Evolutionary conservation across 768 basidiomycete genomes (phyloP), one percentile per base, ranked within the genome.

Genomic region (Rossbeevera mucosa): DNA sequence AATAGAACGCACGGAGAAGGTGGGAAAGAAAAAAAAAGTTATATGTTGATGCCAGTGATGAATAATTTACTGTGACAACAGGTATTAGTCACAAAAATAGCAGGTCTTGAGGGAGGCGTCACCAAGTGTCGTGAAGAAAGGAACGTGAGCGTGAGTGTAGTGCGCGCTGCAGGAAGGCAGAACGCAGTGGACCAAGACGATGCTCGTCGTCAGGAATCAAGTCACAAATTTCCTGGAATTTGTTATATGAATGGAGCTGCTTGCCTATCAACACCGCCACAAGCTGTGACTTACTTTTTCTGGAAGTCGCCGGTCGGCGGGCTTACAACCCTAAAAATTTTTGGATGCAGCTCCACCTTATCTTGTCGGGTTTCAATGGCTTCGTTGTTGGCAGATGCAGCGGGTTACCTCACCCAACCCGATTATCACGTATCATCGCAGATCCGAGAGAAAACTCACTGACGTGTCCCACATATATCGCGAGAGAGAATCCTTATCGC

Each of bases 201-300:
- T 51, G 59, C 21, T 55, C 48, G 60, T 50, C 55, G 61, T 58
- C 55, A 26, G 48, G 24, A 52, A 49, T 52, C 52, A 56, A 48
- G 48, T 45, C 20, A 47, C 24, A 64, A 63, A 59, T 62, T 59
- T 59, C 28, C 36, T 3, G 16, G 29, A 22, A 63, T 62, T 63
- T 64, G 62, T 64, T 56, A 58, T 64, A 56, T 29, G 41, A 52
- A 42, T 61, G 54, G 62, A 41, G 57, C 51, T 7, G 22, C 25
- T 44, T 26, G 11, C 31, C 28, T 62, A 62, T 62, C 52, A 3
- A 22, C 61, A 62, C 50, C 44, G 61, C 61, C 62, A 64, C 55
- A 38, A 18, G 18, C n/a, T 18, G 2, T 8, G 54, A 64, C 52
- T 50, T 57, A 30, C 60, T 61, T 60, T 60, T 60, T 26, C 24